Percentiles rank a stretch among this genome's conserved stretches.
Conservation (phyloP, 768 basidiomycete species). For the Amanita phalloides region DNA sequence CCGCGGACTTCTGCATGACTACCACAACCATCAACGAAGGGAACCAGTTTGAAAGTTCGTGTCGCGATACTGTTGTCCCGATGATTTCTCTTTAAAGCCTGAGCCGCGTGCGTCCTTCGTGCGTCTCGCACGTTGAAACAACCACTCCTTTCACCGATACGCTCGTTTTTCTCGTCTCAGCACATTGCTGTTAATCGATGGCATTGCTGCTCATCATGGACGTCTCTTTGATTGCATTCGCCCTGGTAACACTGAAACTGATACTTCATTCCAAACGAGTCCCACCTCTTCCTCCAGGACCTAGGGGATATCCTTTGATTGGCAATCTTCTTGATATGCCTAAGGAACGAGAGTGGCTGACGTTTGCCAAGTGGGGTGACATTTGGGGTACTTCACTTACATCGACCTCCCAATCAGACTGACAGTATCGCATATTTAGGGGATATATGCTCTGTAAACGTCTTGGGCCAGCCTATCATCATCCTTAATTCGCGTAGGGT, state of each 20-base stretch:
- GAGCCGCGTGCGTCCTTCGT: neutral
- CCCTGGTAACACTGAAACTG: conserved; percentile 23
- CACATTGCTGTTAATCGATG: conserved; percentile 14
- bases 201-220: conserved; percentile 18
- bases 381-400: conserved; percentile 29
- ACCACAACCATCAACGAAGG: conserved; percentile 20
- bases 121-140: neutral
- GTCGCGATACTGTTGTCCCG: conserved; percentile 24
- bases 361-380: conserved; percentile 41
- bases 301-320: conserved; percentile 39
- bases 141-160: conserved; percentile 15
- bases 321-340: conserved; percentile 49
- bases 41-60: conserved; percentile 15
- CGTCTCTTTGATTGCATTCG: conserved; percentile 21
- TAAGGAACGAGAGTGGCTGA: conserved; percentile 35
- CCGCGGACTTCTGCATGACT: conserved; percentile 22
- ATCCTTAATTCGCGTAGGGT: conserved; percentile 41
- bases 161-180: neutral
- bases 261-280: conserved; percentile 15
- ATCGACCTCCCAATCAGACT: neutral
- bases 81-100: conserved; percentile 26
- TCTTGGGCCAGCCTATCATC: conserved; percentile 49
- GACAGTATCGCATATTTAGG: conserved; percentile 21
- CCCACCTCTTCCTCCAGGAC: conserved; percentile 36
- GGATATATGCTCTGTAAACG: conserved; percentile 47